Evolutionary conservation across 1,284 basidiomycete genomes (phyloP), one percentile per base, ranked within the genome.

Genomic region (Cryptococcus neoformans): DNA sequence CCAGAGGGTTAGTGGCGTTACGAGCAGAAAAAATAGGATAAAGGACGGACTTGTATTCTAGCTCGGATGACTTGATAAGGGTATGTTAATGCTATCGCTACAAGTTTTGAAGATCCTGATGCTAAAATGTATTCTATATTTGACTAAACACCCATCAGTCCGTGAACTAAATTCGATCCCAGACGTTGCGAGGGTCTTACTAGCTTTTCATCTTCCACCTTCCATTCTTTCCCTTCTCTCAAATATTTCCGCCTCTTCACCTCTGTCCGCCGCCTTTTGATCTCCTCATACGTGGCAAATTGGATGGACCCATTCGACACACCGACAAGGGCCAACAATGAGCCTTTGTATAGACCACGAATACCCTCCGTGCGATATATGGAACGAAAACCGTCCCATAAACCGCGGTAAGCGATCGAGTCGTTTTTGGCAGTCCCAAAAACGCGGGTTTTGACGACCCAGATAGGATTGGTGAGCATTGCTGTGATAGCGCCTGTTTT

Each of bases 361-460:
- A 87, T 62, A 7, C 96, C 96, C 72, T 99, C 92, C 1, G 82
- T 80, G 1, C 79, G 79, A 56, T 85, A 83, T 56, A 92, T 87
- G 1, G 82, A 83, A 4, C 81, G 78, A 39, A 95, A 79, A 0
- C 91, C 92, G 72, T 94, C 81, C 82, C 85, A 86, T 53, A 94
- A 80, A 4, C 87, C 85, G n/a, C 83, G 82, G 75, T 95, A 94
- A 1, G 89, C 84, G 6, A 75, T 78, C 37, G 87, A 83, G 57
- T 86, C 83, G 56, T 83, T 81, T 28, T 83, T 75, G 5, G 79
- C 80, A 0, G 91, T 90, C 1, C 93, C 93, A 70, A 98, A 99
- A 86, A 99, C 95, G 58, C 95, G 85, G 6, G 97, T 95, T 80
- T 97, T 92, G 60, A 99, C 89, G 10, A 99, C 91, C 95, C 95